phyloP scores from a whole-genome alignment of 1,284 basidiomycete species.

The Baeospora myosura region DNA sequence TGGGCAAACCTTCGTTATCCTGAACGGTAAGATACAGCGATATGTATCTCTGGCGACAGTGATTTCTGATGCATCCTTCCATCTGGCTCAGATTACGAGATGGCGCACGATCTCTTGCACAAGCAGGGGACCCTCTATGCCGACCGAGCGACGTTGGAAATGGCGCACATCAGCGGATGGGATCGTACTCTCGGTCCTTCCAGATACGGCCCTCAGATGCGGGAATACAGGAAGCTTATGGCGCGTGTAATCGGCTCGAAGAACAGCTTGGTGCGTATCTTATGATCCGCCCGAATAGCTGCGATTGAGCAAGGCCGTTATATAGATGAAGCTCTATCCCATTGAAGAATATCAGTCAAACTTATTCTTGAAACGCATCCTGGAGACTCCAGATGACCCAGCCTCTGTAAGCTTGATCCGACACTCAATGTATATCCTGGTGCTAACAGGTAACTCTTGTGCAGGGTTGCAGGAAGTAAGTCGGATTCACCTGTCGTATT shows the following conservation, averaged over 20 bases:
- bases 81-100: conserved; percentile 2
- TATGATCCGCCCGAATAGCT: neutral
- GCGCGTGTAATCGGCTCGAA: conserved; percentile 10
- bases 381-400: conserved; percentile 6
- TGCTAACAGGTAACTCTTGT: neutral
- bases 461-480: conserved; percentile 9
- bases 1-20: conserved; percentile 9
- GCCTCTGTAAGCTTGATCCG: neutral
- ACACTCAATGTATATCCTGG: neutral
- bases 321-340: conserved; percentile 7
- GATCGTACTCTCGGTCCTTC: conserved; percentile 9
- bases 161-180: conserved; percentile 10
- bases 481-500: neutral
- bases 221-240: conserved; percentile 12
- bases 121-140: conserved; percentile 10
- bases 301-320: neutral
- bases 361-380: conserved; percentile 10
- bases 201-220: conserved; percentile 7
- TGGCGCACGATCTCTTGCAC: conserved; percentile 7
- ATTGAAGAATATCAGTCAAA: conserved; percentile 11
- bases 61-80: neutral
- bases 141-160: conserved; percentile 10
- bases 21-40: conserved; percentile 1
- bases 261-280: conserved; percentile 3
- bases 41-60: too few relatives aligned